Evolutionary conservation across 495 filamentous ascomycete genomes (phyloP).

Genomic region (Penicillium nucicola): DNA sequence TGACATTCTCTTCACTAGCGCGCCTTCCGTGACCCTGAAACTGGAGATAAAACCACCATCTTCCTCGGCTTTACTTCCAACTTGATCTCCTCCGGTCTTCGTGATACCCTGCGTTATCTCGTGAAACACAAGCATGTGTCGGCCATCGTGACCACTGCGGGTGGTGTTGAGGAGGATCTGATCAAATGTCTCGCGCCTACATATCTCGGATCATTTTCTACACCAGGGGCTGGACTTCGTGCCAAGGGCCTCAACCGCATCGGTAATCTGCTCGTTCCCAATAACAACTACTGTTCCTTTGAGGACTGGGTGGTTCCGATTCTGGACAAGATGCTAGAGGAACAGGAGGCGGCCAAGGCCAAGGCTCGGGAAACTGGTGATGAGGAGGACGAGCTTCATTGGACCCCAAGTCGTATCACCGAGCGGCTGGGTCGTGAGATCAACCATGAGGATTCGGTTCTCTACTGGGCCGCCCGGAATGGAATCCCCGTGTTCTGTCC

Average conservation of each 20-base stretch:
- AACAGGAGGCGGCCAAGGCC: conserved; percentile 73
- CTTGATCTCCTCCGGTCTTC: conserved; percentile 90
- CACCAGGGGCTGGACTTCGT: conserved; percentile 70
- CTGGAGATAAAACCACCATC: conserved; percentile 74
- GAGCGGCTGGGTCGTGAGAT: conserved; percentile 86
- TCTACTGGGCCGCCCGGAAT: conserved; percentile 94
- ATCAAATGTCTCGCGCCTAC: conserved; percentile 97
- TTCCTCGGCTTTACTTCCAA: conserved; percentile 98
- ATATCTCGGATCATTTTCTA: conserved; percentile 81
- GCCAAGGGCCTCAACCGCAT: conserved; percentile 88
- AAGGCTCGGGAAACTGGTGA: conserved; percentile 42
- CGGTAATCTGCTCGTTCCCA: conserved; percentile 94
- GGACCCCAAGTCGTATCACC: conserved; percentile 90
- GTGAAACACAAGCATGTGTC: conserved; percentile 89
- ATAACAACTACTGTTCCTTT: conserved; percentile 93
- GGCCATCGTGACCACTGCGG: conserved; percentile 90
- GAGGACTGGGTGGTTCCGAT: conserved; percentile 97
- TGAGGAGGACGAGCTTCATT: conserved; percentile 69
- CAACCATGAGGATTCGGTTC: conserved; percentile 80
- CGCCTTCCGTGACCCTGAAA: conserved; percentile 70
- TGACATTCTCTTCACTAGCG: conserved; percentile 45
- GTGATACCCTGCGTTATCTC: conserved; percentile 86
- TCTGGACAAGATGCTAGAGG: conserved; percentile 83
- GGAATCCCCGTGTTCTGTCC: conserved; percentile 96
- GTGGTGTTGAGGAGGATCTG: conserved; percentile 95